Conservation (phyloP, 2,329 filamentous ascomycete genomes). For the Stemphylium vesicarium region DNA sequence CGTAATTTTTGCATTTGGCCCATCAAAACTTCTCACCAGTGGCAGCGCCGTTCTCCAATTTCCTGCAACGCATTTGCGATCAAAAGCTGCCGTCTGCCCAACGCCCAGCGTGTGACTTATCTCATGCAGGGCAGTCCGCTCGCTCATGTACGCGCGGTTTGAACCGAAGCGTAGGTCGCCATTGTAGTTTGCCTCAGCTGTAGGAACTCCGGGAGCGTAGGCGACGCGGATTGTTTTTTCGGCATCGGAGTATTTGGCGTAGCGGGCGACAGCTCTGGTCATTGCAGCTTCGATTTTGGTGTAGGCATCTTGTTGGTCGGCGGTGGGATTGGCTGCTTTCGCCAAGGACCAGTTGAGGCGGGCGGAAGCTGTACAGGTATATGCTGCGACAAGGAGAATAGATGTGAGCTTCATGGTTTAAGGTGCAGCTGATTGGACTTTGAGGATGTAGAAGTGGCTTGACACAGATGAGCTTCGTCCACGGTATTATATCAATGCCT, state of each 20-base stretch:
- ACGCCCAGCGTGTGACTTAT: conserved; percentile 44
- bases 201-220: conserved; percentile 43
- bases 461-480: background rate
- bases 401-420: conserved; percentile 29
- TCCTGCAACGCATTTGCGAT: conserved; percentile 35
- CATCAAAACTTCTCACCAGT: conserved; percentile 40
- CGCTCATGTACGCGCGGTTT: conserved; percentile 42
- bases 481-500: background rate
- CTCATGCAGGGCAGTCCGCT: conserved; percentile 47
- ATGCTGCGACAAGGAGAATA: conserved; percentile 27
- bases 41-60: conserved; percentile 44
- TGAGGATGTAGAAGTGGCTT: background rate
- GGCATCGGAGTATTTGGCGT: conserved; percentile 29
- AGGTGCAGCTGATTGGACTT: background rate
- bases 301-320: conserved; percentile 44
- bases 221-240: conserved; percentile 37
- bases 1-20: conserved; percentile 37
- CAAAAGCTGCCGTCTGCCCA: conserved; percentile 41
- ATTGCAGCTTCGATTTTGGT: conserved; percentile 40
- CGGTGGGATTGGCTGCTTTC: conserved; percentile 36
- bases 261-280: conserved; percentile 38
- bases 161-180: conserved; percentile 45
- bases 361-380: conserved; percentile 28
- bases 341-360: conserved; percentile 36
- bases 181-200: conserved; percentile 45